These are phyloP conservation scores for Aspergillus luchuensis DNA, from an alignment of 2,329 filamentous ascomycete genomes.

Conservation along the genomic window DNA sequence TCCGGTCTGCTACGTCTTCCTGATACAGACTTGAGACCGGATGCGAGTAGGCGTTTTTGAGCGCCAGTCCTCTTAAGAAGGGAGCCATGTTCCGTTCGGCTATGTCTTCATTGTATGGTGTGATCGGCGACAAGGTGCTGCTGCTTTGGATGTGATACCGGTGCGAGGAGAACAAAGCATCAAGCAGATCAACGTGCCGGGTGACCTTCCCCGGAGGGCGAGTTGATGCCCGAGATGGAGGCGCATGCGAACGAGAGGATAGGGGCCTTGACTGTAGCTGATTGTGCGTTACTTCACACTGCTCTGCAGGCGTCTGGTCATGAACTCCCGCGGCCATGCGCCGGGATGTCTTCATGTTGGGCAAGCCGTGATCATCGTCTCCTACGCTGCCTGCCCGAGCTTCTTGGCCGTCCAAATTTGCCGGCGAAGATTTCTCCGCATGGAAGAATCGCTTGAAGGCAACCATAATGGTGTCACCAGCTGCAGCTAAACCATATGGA, in stretches of 20 bases:
- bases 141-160: conserved; percentile 28
- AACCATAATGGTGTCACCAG: conserved; percentile 30
- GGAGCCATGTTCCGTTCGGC: conserved; percentile 46
- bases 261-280: conserved; percentile 33
- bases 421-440: conserved; percentile 26
- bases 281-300: conserved; percentile 43
- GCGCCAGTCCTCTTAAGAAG: conserved; percentile 32
- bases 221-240: conserved; percentile 27
- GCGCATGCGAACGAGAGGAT: conserved; percentile 29
- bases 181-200: conserved; percentile 45
- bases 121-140: conserved; percentile 33
- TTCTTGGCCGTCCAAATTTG: conserved; percentile 16
- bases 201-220: conserved; percentile 24
- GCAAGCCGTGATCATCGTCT: conserved; percentile 13
- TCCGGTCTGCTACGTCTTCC: conserved; percentile 47
- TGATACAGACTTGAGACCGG: conserved; percentile 41
- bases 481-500: background rate
- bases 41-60: conserved; percentile 32
- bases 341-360: conserved; percentile 20
- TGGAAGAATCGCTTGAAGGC: conserved; percentile 39
- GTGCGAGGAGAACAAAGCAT: conserved; percentile 41
- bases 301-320: conserved; percentile 42
- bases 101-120: conserved; percentile 47
- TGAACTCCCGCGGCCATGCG: conserved; percentile 32
- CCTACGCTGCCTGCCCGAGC: conserved; percentile 2